These are phyloP conservation scores for Neostapfia colusana DNA, from an alignment of 176 grass and related monocot genomes.

Conservation along the genomic window DNA sequence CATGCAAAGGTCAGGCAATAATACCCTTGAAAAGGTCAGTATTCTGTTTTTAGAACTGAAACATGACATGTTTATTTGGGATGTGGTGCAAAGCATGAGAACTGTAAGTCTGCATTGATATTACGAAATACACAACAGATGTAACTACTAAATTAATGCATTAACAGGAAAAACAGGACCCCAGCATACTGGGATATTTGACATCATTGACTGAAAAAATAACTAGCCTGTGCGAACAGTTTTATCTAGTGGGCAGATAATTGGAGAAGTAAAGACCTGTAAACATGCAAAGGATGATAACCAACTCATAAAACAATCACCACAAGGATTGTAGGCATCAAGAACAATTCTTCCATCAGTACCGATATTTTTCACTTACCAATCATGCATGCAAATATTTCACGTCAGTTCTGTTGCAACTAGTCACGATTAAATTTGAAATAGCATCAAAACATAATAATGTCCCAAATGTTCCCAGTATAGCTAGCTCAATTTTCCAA, in stretches of 20 bases:
- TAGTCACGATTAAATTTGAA: conserved; percentile 11
- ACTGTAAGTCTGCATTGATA: not conserved
- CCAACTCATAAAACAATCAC: conserved; percentile 11
- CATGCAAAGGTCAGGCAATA: conserved; percentile 20
- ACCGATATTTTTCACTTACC: conserved; percentile 2
- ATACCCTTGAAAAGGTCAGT: not conserved
- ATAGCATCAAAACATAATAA: not conserved
- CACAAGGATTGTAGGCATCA: not conserved
- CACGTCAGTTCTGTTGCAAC: conserved; percentile 14
- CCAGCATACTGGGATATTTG: conserved; percentile 11
- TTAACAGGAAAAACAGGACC: conserved; percentile 1
- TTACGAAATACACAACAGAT: conserved; percentile 14
- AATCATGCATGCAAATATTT: not conserved
- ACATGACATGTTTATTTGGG: conserved; percentile 5
- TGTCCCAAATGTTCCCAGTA: conserved; percentile 11
- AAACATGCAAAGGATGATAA: conserved; percentile 21
- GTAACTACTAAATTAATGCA: conserved; percentile 16
- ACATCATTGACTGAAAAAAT: conserved; percentile 23
- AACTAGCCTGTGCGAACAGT: conserved; percentile 4
- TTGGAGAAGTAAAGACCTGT: not conserved
- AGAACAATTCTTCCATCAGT: conserved; percentile 16
- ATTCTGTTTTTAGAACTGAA: conserved; percentile 22
- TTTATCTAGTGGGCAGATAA: conserved; percentile 1
- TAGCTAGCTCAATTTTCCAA: conserved; percentile 7
- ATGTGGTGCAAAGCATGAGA: not conserved